Percentiles rank a stretch among this genome's conserved stretches.
These are phyloP conservation scores for Syzygium syzygioides DNA, from an alignment of 441 rosid genomes.

Conservation along the genomic window DNA sequence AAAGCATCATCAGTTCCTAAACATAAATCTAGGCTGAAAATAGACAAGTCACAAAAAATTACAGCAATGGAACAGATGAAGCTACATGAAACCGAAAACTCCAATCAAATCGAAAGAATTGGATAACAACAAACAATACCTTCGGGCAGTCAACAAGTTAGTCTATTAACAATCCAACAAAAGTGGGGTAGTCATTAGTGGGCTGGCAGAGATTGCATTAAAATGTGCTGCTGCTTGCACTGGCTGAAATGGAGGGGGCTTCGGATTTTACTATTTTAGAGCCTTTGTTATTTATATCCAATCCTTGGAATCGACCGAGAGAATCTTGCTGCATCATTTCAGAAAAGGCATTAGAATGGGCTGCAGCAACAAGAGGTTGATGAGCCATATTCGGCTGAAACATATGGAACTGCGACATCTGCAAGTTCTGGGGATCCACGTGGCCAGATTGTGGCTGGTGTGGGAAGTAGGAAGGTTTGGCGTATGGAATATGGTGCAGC, in stretches of 20 bases:
- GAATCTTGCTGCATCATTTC: constrained; percentile 66
- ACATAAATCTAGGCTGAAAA: not conserved
- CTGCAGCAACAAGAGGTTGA: constrained; percentile 31
- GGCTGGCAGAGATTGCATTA: constrained; percentile 23
- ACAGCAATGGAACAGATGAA: not conserved
- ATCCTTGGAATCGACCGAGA: constrained; percentile 75
- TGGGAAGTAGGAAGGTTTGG: constrained; percentile 44
- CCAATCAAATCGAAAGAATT: constrained; percentile 23
- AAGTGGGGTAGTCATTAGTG: not conserved
- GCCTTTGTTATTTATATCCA: constrained; percentile 63
- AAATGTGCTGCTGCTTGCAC: constrained; percentile 76
- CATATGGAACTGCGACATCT: constrained; percentile 53
- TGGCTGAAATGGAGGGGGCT: constrained; percentile 60
- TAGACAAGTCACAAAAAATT: not conserved
- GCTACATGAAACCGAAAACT: constrained; percentile 16
- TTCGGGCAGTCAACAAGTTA: constrained; percentile 31
- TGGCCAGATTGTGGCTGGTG: constrained; percentile 35
- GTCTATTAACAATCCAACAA: constrained; percentile 51
- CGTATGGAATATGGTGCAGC: constrained; percentile 62
- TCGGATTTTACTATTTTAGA: constrained; percentile 63
- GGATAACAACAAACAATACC: constrained; percentile 25
- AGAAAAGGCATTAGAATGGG: constrained; percentile 35
- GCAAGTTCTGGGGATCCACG: constrained; percentile 41
- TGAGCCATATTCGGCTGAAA: constrained; percentile 44
- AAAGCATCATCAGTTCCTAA: not conserved